phyloP scores from a whole-genome alignment of 331 rosid genomes.

The Ulmus americana region DNA sequence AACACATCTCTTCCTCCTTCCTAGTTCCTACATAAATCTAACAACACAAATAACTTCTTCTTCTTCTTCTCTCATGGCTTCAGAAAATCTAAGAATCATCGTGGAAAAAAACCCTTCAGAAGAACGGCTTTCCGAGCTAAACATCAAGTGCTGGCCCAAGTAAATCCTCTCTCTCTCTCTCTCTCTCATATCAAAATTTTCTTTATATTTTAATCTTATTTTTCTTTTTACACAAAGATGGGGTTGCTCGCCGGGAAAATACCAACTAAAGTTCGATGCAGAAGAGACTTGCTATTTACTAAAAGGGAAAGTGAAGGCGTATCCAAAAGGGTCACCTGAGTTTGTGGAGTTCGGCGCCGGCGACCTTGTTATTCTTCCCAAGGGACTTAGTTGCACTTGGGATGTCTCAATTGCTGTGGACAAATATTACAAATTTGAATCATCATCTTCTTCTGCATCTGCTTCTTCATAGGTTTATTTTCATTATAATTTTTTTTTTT shows the following conservation, averaged over 20 bases:
- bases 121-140: constrained; percentile 58
- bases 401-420: constrained; percentile 88
- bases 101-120: constrained; percentile 80
- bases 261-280: constrained; percentile 88
- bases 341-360: constrained; percentile 91
- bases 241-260: constrained; percentile 97
- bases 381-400: constrained; percentile 96
- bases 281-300: constrained; percentile 88
- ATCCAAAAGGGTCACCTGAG: constrained; percentile 65
- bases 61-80: constrained; percentile 1
- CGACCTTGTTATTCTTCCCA: constrained; percentile 80
- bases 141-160: constrained; percentile 98
- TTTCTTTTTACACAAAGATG: constrained; percentile 41
- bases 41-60: neutral
- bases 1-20: constrained; percentile 20
- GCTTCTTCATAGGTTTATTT: neutral
- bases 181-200: neutral
- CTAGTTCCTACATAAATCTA: constrained; percentile 8
- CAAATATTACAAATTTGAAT: constrained; percentile 87
- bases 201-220: neutral
- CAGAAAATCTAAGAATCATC: constrained; percentile 40
- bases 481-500: neutral
- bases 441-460: constrained; percentile 31
- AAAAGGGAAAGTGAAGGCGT: constrained; percentile 87
- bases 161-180: constrained; percentile 22